Conservation (phyloP, 306 rosid genomes). For the Gillenia trifoliata region DNA sequence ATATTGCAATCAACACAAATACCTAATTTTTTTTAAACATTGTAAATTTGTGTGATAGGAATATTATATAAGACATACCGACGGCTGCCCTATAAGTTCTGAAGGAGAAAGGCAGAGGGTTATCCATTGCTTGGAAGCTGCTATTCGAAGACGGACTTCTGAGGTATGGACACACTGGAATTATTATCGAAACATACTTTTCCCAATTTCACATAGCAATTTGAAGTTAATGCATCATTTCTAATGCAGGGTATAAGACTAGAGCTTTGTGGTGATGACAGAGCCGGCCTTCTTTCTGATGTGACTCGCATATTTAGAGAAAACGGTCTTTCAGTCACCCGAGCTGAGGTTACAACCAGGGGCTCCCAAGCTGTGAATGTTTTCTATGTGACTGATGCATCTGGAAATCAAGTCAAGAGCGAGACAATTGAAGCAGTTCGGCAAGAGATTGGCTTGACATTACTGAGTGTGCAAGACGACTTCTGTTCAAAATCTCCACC, state of each 20-base stretch:
- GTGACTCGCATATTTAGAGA: slow-evolving; percentile 96
- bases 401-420: slow-evolving; percentile 74
- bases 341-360: slow-evolving; percentile 89
- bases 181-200: not conserved
- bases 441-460: slow-evolving; percentile 68
- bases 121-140: slow-evolving; percentile 94
- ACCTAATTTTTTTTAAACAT: not conserved
- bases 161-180: slow-evolving; percentile 45
- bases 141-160: slow-evolving; percentile 73
- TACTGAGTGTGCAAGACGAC: slow-evolving; percentile 62
- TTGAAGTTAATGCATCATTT: slow-evolving; percentile 9
- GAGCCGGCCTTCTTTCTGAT: slow-evolving; percentile 83
- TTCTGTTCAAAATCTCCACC: slow-evolving; percentile 42
- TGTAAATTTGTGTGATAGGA: slow-evolving; percentile 43
- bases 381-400: slow-evolving; percentile 81
- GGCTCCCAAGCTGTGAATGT: slow-evolving; percentile 73
- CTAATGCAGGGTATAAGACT: slow-evolving; percentile 75
- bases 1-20: not conserved
- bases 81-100: slow-evolving; percentile 80
- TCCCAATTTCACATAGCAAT: not conserved
- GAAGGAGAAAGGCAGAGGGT: slow-evolving; percentile 95
- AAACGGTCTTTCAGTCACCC: slow-evolving; percentile 79
- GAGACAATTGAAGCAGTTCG: slow-evolving; percentile 86
- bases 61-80: slow-evolving; percentile 81
- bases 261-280: slow-evolving; percentile 81